These are phyloP conservation scores for Saccharomycopsis sp. DNA, from an alignment of 805 yeast species.

Conservation along the genomic window DNA sequence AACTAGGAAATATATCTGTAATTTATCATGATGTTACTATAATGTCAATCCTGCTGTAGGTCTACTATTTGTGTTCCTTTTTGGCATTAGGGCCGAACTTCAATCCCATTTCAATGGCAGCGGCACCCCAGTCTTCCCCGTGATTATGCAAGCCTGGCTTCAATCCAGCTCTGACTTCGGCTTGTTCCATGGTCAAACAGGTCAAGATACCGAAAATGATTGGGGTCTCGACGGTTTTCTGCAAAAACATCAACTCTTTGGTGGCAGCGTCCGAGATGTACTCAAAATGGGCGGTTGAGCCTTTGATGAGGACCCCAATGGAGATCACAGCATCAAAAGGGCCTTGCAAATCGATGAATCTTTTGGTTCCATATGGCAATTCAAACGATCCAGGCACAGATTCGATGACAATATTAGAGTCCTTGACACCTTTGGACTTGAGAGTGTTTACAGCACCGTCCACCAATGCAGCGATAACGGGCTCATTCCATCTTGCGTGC, in stretches of 20 bases:
- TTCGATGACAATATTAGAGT: conserved; percentile 71
- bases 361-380: conserved; percentile 74
- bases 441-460: conserved; percentile 65
- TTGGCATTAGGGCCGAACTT: conserved; percentile 30
- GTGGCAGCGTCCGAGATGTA: conserved; percentile 90
- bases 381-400: conserved; percentile 95
- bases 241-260: conserved; percentile 75
- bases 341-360: conserved; percentile 37
- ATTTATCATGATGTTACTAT: neutral
- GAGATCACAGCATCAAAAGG: conserved; percentile 83
- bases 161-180: conserved; percentile 85
- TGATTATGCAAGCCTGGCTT: conserved; percentile 73
- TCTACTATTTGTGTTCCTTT: neutral
- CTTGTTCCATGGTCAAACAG: conserved; percentile 91
- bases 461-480: conserved; percentile 71
- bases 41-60: neutral
- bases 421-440: conserved; percentile 58
- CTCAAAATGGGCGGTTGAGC: conserved; percentile 97
- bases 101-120: conserved; percentile 90
- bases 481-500: conserved; percentile 92
- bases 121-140: conserved; percentile 98
- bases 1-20: too few relatives aligned
- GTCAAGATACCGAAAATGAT: conserved; percentile 92
- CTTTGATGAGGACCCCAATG: conserved; percentile 92
- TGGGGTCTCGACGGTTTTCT: conserved; percentile 62